Evolutionary conservation across 176 grass and related monocot species (phyloP), one percentile per base, ranked within the genome.

Genomic region (Miscanthus lutarioriparius): DNA sequence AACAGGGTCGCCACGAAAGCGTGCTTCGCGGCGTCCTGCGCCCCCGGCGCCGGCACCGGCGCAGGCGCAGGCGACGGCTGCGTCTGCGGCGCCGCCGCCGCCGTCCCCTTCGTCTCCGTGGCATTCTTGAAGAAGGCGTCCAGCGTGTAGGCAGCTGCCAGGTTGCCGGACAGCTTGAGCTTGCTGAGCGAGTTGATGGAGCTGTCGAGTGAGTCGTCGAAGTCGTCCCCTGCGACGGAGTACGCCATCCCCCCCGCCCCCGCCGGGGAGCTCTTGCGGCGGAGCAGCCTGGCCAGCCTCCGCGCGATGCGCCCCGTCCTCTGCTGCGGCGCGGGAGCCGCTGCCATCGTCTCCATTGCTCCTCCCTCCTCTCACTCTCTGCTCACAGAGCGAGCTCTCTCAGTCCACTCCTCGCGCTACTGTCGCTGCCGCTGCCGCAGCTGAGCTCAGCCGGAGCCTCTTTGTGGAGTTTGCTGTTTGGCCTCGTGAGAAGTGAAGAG

Each of bases 141-240:
- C 45, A 86, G 15, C 10, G 90, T 74, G 77, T 86, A 93, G 13
- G 85, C 80, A 37, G 75, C 86, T 1, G 81, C 86, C 23, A 93
- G 84, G 72, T 91, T 92, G n/a, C 80, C 87, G 12, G 94, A 97
- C 19, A 97, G 79, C 78, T 94, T 97, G 28, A 94, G 87, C 81
- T 94, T 90, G 77, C 73, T 80, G 7, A 94, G 62, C 49, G 89
- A 91, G 80, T 80, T 87, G 48, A 91, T 80, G 75, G 89, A 85
- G 56, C 83, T 89, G 33, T 94, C 89, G 9, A 95, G 36, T 5
- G 84, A 86, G 19, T 85, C 79, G 40, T 83, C 85, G 49, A 78
- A 86, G 47, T 86, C 87, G 35, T 84, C 86, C 9, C 77, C 77
- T 43, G 67, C 67, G 19, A 90, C 83, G 38, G 86, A 85, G 51